Percentiles rank a stretch among this genome's conserved stretches.
These are phyloP conservation scores for Aspergillus tamarii DNA, from an alignment of 2,329 filamentous ascomycete genomes.

Conservation along the genomic window DNA sequence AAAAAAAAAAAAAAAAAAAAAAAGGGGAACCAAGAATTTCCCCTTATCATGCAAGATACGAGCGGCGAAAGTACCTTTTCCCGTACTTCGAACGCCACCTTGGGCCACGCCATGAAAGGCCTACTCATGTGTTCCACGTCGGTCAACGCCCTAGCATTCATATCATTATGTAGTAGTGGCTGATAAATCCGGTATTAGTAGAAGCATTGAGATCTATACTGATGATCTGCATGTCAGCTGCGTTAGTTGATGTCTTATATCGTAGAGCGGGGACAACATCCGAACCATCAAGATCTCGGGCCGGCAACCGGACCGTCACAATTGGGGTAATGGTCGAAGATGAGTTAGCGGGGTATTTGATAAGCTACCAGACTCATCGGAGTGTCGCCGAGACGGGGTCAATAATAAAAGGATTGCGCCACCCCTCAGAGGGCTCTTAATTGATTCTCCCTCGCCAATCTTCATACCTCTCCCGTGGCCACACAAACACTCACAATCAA, in stretches of 20 bases:
- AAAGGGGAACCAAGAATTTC: not conserved
- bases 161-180: not conserved
- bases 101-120: not conserved
- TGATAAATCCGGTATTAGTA: not conserved
- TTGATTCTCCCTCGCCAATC: not conserved
- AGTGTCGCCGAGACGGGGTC: conserved; percentile 7
- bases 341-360: conserved; percentile 11
- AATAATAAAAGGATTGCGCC: conserved; percentile 2
- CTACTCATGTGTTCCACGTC: not conserved
- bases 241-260: not conserved
- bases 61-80: not conserved
- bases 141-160: not conserved
- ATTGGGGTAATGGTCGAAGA: not conserved
- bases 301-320: not conserved
- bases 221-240: not conserved
- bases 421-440: not conserved
- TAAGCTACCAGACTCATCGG: conserved; percentile 6
- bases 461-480: not conserved
- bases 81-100: not conserved
- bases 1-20: not conserved
- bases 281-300: not conserved
- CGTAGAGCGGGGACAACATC: not conserved
- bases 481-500: not conserved
- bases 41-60: not conserved
- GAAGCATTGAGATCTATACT: not conserved